Conservation (phyloP, 192 early-diverging fungal genomes). For the Powellomyces hirtus region DNA sequence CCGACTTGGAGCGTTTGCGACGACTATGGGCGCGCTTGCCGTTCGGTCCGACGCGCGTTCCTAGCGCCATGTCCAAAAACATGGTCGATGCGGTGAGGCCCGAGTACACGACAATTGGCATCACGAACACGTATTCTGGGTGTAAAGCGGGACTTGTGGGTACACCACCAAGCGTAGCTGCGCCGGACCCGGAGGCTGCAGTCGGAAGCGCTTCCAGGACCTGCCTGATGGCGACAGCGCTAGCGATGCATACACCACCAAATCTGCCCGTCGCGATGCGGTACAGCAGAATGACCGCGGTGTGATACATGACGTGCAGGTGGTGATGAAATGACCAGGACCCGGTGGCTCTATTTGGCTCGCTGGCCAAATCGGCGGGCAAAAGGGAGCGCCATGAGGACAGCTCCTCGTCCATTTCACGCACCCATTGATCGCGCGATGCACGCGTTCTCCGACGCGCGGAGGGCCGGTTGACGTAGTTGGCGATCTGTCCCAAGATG, state of each 20-base stretch:
- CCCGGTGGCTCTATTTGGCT: conserved; percentile 12
- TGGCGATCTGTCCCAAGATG: conserved; percentile 45
- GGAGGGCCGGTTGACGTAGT: conserved; percentile 42
- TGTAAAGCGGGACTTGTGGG: too few species aligned
- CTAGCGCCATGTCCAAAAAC: conserved; percentile 44
- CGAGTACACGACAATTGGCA: conserved; percentile 47
- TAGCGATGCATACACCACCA: conserved; percentile 22
- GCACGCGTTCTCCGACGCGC: conserved; percentile 9
- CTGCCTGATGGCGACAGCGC: conserved; percentile 33
- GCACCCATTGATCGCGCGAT: conserved; percentile 17
- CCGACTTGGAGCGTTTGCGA: conserved; percentile 21
- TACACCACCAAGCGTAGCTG: background rate
- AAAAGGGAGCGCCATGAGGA: conserved; percentile 28
- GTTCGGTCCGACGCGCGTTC: conserved; percentile 9
- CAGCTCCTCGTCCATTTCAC: conserved; percentile 33
- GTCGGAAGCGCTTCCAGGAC: conserved; percentile 34
- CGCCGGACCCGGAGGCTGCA: background rate
- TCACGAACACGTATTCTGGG: conserved; percentile 41
- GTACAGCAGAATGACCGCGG: conserved; percentile 38
- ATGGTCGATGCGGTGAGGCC: conserved; percentile 40
- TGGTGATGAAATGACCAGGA: conserved; percentile 49
- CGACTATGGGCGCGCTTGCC: background rate
- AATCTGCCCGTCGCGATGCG: conserved; percentile 37
- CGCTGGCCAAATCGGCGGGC: conserved; percentile 21
- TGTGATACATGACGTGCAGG: conserved; percentile 43